Evolutionary conservation across 306 rosid genomes (phyloP).

Genomic region (Lathyrus aphaca): DNA sequence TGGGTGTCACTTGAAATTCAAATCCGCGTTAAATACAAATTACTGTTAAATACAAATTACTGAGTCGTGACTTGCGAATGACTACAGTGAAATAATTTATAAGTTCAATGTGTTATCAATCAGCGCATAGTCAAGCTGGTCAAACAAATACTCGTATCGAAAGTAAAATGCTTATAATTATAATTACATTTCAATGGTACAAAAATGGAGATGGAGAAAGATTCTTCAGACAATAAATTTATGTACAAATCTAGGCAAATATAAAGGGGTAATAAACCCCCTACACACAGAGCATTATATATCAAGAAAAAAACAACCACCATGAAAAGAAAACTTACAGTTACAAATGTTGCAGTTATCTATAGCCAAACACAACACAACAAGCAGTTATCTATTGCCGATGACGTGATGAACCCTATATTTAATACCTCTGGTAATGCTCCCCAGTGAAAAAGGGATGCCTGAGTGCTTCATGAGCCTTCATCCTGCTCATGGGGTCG

Average conservation of each 20-base stretch:
- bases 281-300: background rate
- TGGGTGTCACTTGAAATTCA: background rate
- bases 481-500: constrained; percentile 60
- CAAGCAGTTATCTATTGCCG: background rate
- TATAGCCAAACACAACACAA: constrained; percentile 22
- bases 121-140: background rate
- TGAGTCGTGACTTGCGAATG: background rate
- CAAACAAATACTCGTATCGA: background rate
- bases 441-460: constrained; percentile 73
- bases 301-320: constrained; percentile 14
- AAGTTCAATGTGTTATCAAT: background rate
- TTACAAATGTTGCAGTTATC: background rate
- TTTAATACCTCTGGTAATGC: constrained; percentile 48
- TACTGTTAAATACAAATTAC: background rate
- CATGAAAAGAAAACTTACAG: constrained; percentile 16
- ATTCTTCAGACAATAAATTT: constrained; percentile 41
- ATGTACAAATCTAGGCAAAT: constrained; percentile 40
- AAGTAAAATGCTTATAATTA: constrained; percentile 23
- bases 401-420: background rate
- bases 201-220: constrained; percentile 46
- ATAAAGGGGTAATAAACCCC: constrained; percentile 5
- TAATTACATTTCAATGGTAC: constrained; percentile 36
- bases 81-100: background rate
- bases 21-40: background rate
- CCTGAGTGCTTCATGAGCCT: constrained; percentile 65